Conservation (phyloP, 345 rosid species). For the Angophora floribunda region DNA sequence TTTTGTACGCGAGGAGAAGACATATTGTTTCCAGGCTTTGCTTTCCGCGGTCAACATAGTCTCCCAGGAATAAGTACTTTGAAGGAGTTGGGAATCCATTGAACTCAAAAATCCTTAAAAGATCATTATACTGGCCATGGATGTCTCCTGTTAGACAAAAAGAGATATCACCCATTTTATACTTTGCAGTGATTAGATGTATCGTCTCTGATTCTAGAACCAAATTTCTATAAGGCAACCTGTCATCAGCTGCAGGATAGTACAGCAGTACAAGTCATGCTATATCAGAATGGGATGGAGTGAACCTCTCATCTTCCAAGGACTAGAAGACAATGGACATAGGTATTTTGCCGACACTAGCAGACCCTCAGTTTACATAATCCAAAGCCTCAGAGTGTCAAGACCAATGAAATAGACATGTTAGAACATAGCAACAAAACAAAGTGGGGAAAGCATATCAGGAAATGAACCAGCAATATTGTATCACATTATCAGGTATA, state of each 20-base stretch:
- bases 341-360: neutral
- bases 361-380: neutral
- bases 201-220: neutral
- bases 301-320: neutral
- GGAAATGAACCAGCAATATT: neutral
- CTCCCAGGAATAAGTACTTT: slow-evolving; percentile 87
- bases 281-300: neutral
- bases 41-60: slow-evolving; percentile 85
- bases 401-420: neutral
- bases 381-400: neutral
- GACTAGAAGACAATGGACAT: neutral
- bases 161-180: neutral
- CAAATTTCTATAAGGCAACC: neutral
- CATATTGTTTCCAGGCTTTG: slow-evolving; percentile 91
- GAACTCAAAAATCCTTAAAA: slow-evolving; percentile 75
- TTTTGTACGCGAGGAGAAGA: slow-evolving; percentile 78
- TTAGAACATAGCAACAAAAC: neutral
- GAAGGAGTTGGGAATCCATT: slow-evolving; percentile 76
- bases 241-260: neutral
- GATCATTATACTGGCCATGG: slow-evolving; percentile 91
- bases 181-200: neutral
- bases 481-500: neutral
- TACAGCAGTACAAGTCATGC: neutral
- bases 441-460: neutral
- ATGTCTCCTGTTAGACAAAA: slow-evolving; percentile 50